These are phyloP conservation scores for Auxenochlorella pyrenoidosa DNA, from an alignment of 139 green algal genomes.

Conservation along the genomic window DNA sequence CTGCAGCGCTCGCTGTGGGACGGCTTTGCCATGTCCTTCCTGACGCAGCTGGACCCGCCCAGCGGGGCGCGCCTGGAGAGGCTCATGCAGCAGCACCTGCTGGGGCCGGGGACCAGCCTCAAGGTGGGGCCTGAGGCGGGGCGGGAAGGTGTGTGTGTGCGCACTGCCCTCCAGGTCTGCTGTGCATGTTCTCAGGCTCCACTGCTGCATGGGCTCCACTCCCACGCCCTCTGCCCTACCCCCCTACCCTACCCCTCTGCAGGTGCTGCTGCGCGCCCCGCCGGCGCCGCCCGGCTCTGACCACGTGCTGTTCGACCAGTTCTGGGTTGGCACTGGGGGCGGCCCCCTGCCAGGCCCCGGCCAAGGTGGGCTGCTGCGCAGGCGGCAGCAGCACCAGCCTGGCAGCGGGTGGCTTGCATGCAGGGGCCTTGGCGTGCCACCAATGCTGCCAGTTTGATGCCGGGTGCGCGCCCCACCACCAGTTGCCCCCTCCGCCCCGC, in stretches of 20 bases:
- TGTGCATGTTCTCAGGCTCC: neutral
- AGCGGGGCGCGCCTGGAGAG: constrained; percentile 65
- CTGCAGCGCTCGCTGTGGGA: constrained; percentile 91
- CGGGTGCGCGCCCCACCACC: no score
- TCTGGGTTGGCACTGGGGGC: constrained; percentile 89
- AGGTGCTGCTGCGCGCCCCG: constrained; percentile 63
- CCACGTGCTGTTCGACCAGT: constrained; percentile 93
- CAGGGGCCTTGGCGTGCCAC: neutral
- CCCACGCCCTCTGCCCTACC: neutral
- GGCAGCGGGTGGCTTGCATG: neutral
- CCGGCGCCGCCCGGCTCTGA: constrained; percentile 41
- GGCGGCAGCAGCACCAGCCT: neutral
- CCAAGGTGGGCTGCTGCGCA: constrained; percentile 28
- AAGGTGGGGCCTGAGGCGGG: constrained; percentile 20
- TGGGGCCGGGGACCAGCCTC: constrained; percentile 60
- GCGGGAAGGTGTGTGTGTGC: no score
- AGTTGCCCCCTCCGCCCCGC: neutral
- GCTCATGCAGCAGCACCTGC: constrained; percentile 75
- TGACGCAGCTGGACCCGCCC: constrained; percentile 81
- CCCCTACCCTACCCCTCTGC: neutral
- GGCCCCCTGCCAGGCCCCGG: constrained; percentile 53
- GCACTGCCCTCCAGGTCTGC: no score
- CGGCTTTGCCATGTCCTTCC: constrained; percentile 94
- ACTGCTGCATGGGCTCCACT: no score
- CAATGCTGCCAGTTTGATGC: neutral